Base-by-base conservation (phyloP, 2,329 filamentous ascomycete species). In the Claviceps maximensis region DNA sequence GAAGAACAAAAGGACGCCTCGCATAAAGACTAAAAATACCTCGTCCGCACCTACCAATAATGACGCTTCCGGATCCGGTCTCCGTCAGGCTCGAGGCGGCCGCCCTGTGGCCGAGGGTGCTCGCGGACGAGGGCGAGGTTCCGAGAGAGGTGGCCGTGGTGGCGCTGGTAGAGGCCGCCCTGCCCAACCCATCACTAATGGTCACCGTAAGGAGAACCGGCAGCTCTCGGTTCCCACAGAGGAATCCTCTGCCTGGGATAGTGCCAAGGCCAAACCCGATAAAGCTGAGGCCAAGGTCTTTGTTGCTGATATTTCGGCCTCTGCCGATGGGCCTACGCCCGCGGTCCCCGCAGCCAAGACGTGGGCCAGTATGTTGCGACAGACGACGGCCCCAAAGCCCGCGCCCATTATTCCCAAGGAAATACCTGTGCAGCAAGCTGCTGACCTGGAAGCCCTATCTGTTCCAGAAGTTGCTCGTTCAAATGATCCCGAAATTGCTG, bases 301-400 rank as follows among this genome's bases (percentile, higher is more conserved):
- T 38, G 47, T 64, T 52, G 62, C 65, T 46, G 67, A 66, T 25
- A 60, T 66, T 50, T 56, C 66, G 44, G 61, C 66, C 55, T 58
- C 66, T 54, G 58, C 67, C 50, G 70, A 74, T 55, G 58, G 69
- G 23, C 61, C 69, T 52, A 63, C 71, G 59, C 60, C 70, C 52
- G 64, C 70, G 53, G 64, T 68, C 53, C 62, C 71, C 44, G 66
- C 67, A 55, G 66, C 67, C 53, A 83, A 82, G 72, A 84, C 80
- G 27, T 89, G 86, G 86, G 86, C 86, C 40, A 87, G 84, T 69
- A 84, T 89, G 76, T 79, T 89, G 57, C 79, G 78, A 61, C 73
- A 79, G 65, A 74, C 82, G 38, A 73, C 77, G 45, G 69, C 66
- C 46, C 76, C 74, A 44, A 85, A 84, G 71, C 73, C 77, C 42